Evolutionary conservation across 2,329 filamentous ascomycete species (phyloP), one percentile per base, ranked within the genome.

Genomic region (Seiridium unicorne): DNA sequence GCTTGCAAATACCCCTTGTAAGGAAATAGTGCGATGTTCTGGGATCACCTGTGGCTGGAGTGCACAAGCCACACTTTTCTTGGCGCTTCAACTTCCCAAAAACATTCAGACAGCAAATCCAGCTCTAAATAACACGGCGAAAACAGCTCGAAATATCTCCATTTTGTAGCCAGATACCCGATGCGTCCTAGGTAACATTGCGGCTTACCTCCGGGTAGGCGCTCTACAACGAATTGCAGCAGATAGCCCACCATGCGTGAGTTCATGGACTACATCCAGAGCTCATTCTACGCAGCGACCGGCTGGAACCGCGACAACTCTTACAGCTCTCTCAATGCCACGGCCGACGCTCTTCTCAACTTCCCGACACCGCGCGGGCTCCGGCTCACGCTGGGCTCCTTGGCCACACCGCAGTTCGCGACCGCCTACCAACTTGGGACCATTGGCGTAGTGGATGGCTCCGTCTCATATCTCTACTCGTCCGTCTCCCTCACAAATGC

Each of bases 201-300:
- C 38, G 54, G 57, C 57, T 59, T 54, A 35, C 57, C 57, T 59
- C 48, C 57, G 57, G 57, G 57, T 59, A 38, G 42, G 57, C 57
- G 31, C 32, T 35, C 34, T 40, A 38, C 3, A 35, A 61, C 4
- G 34, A 48, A 47, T 1, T 44, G 35, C 47, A 62, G 35, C 42
- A 31, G 13, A 11, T 11, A 5, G 34, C 32, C 31, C 64, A 78
- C 57, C 58, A 97, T 97, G 93, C 88, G 95, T 79, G 90, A 93
- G 78, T 97, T 97, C 81, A 96, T 97, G 92, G 93, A 96, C 78
- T 94, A 96, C 81, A 89, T 97, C 80, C 92, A 96, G 78, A 85
- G 90, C 78, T 91, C 92, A 70, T 97, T 97, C 79, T 91, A 92
- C 75, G 84, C 90, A 73, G 89, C 90, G 60, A 93, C 93, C 51